Evolutionary conservation across 164 flowering plant species (phyloP).

Genomic region (Stephania cephalantha): DNA sequence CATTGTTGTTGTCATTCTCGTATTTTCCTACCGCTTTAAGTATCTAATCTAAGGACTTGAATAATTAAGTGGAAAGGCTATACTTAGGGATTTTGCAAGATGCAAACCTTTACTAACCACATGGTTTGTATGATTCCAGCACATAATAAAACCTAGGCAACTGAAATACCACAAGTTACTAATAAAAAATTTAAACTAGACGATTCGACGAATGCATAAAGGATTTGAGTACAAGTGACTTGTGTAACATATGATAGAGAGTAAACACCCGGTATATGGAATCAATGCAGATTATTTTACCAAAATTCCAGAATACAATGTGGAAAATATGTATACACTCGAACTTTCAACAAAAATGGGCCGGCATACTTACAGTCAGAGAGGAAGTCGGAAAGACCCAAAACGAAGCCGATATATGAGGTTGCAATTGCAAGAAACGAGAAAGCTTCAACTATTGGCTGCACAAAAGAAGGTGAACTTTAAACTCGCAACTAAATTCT

Average conservation of each 20-base stretch:
- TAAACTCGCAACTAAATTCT: background rate
- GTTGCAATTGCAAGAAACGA: constrained; percentile 90
- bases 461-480: constrained; percentile 17
- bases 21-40: background rate
- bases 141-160: background rate
- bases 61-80: background rate
- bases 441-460: constrained; percentile 82
- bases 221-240: background rate
- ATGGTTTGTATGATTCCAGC: background rate
- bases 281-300: too few relatives aligned
- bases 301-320: too few relatives aligned
- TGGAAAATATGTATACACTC: background rate
- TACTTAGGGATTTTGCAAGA: background rate
- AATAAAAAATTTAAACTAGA: background rate
- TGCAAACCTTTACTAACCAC: background rate
- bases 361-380: constrained; percentile 68
- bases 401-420: constrained; percentile 85
- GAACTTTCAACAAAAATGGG: background rate
- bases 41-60: background rate
- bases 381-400: constrained; percentile 92
- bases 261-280: too few relatives aligned
- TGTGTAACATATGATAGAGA: too few relatives aligned
- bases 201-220: background rate
- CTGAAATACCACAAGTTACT: background rate
- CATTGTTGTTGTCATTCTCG: too few relatives aligned